Evolutionary conservation across 139 green algal genomes (phyloP).

Genomic region (Chlorella sp.): DNA sequence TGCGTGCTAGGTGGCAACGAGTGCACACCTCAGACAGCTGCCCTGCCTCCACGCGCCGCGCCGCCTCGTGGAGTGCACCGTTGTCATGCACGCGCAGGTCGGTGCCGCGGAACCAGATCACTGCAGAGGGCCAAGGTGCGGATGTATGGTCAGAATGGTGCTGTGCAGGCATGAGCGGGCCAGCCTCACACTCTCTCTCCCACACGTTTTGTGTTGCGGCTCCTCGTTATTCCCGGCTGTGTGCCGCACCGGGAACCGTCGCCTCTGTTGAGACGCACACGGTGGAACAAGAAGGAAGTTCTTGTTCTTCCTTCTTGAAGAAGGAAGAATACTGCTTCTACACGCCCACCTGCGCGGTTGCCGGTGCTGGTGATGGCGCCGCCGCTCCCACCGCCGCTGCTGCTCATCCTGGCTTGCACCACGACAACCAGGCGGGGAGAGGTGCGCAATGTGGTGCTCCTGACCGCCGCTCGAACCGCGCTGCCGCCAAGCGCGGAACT

Average conservation of each 20-base stretch:
- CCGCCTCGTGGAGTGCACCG: constrained; percentile 70
- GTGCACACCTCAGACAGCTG: constrained; percentile 61
- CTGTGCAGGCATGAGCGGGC: not conserved
- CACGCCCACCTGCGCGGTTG: not conserved
- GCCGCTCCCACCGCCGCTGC: not conserved
- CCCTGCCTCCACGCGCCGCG: constrained; percentile 55
- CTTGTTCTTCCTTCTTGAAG: no score
- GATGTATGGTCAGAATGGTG: no score
- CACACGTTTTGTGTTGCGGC: no score
- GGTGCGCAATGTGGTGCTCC: not conserved
- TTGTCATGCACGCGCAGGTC: constrained; percentile 87
- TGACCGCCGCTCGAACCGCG: not conserved
- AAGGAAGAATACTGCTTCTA: no score
- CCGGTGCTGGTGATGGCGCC: not conserved
- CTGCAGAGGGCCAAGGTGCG: not conserved
- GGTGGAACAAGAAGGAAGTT: no score
- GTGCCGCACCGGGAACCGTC: no score
- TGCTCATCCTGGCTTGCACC: not conserved
- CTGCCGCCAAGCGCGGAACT: not conserved
- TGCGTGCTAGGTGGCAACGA: no score
- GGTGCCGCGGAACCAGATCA: constrained; percentile 95
- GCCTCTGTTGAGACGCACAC: no score
- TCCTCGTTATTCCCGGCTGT: no score
- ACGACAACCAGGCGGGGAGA: not conserved
- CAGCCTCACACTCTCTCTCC: no score